Conservation (phyloP, 2,329 filamentous ascomycete genomes). For the Paraphaeosphaeria minitans region DNA sequence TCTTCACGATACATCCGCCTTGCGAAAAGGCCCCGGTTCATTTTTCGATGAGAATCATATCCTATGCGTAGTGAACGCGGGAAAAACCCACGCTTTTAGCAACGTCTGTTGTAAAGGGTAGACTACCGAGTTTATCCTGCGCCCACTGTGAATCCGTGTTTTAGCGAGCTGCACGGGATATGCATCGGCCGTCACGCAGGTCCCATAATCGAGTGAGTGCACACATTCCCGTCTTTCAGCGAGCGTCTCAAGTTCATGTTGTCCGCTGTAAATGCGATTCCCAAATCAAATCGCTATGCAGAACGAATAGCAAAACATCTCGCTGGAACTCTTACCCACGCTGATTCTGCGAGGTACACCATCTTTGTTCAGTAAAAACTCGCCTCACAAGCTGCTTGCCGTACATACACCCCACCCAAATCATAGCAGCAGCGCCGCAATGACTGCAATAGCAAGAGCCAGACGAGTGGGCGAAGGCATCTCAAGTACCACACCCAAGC, state of each 20-base stretch:
- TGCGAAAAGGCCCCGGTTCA: too few species aligned
- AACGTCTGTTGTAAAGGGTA: too few species aligned
- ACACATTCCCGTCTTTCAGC: neutral
- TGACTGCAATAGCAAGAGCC: constrained; percentile 23
- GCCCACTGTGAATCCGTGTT: too few species aligned
- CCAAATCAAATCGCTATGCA: neutral
- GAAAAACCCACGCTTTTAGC: too few species aligned
- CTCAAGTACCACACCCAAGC: constrained; percentile 16
- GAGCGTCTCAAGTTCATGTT: neutral
- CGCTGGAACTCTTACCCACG: neutral
- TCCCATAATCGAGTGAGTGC: neutral
- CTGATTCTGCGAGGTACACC: neutral
- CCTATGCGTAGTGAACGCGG: too few species aligned
- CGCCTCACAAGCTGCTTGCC: neutral
- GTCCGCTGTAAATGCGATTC: neutral
- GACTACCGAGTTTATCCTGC: too few species aligned
- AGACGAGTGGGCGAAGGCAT: constrained; percentile 24
- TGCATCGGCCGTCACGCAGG: too few species aligned
- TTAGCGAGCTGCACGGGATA: too few species aligned
- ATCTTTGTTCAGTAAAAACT: neutral
- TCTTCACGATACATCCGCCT: too few species aligned
- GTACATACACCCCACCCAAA: neutral
- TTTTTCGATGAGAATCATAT: too few species aligned
- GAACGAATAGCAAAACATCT: neutral
- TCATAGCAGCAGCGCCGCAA: constrained; percentile 27